Base-by-base conservation (phyloP, 1,284 basidiomycete genomes). In the Trichosporon inkin region DNA sequence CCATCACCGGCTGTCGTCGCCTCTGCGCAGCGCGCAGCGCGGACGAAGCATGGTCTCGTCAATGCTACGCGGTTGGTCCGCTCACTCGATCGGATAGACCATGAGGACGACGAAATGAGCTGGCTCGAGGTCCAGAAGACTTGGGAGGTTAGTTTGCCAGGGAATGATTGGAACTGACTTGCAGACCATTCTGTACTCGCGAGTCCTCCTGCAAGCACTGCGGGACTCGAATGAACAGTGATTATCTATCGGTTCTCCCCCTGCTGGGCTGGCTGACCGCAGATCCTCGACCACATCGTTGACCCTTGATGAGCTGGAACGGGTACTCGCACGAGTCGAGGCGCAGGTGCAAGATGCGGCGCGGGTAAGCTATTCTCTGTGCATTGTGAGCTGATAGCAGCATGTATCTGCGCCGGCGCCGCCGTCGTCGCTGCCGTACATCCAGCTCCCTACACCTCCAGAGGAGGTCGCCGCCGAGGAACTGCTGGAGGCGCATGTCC, bases 51-150 rank as follows among this genome's bases (percentile, higher is more conserved):
- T 56, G 75, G 68, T 10, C 61, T 73, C 11, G 64, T 77, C 58
- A 78, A 78, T 60, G 64, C 76, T 16, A 71, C 71, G 16, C 70
- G 77, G 2, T 62, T 78, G n/a, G 67, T 76, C 39, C 67, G 67
- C 36, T 68, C 71, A 0, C 69, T 78, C 16, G 63, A 72, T 16
- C 66, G 49, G 62, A 59, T 20, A 13, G 35, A 13, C 19, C 56
- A 24, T 17, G 37, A 36, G 35, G 64, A 62, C 6, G 54, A 41
- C 7, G 65, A 66, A 17, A 55, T 19, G 39, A 57, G 62, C 24
- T 71, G 67, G 65, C 68, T 72, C 6, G 65, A 67, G 17, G 68
- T 78, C 3, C 73, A 71, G 34, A 71, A 62, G 44, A 76, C 78
- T 0, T 74, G 75, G 65, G 72, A 75, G 67, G 73, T 74, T 44